These are phyloP conservation scores for Trichothecium roseum DNA, from an alignment of 2,329 filamentous ascomycete genomes.

Conservation along the genomic window DNA sequence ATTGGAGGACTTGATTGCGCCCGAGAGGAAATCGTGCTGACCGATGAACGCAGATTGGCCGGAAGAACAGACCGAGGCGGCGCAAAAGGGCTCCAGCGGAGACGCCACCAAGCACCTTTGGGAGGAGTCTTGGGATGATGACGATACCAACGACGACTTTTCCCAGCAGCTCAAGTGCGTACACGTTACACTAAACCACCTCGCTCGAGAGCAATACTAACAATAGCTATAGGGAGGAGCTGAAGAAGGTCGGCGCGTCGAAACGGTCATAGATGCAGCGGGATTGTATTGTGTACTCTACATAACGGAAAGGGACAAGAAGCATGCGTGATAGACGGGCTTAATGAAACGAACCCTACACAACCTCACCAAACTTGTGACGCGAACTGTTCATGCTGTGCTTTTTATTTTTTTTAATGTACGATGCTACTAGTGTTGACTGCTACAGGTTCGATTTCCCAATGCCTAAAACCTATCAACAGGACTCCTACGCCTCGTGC, in stretches of 20 bases:
- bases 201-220: background rate
- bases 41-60: conserved; percentile 61
- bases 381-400: background rate
- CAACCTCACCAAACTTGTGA: background rate
- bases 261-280: conserved; percentile 45
- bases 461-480: background rate
- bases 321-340: conserved; percentile 3
- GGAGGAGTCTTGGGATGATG: conserved; percentile 99
- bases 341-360: background rate
- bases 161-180: conserved; percentile 84
- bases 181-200: conserved; percentile 1
- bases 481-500: background rate
- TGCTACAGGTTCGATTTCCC: background rate
- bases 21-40: background rate
- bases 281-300: conserved; percentile 3
- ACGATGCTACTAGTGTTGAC: background rate
- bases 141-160: conserved; percentile 95
- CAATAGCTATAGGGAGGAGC: conserved; percentile 56
- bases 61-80: conserved; percentile 78
- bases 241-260: conserved; percentile 82
- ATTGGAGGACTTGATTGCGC: too few species aligned
- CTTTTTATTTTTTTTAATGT: background rate
- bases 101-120: conserved; percentile 72
- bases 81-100: conserved; percentile 30
- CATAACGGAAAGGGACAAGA: conserved; percentile 12